phyloP scores from a whole-genome alignment of 768 basidiomycete genomes.

The Suillus subaureus region DNA sequence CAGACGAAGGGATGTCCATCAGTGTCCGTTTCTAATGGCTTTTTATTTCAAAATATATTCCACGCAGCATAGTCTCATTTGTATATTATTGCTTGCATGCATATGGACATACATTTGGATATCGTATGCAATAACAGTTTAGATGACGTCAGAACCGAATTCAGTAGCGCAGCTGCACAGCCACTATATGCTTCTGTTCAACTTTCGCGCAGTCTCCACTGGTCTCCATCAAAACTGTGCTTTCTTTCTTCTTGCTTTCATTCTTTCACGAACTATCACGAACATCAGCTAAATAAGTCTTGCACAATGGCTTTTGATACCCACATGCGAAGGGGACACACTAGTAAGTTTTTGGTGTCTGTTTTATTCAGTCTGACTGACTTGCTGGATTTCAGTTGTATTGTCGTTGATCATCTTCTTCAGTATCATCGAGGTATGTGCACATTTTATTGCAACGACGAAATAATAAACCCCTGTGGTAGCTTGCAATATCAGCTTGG shows the following conservation, averaged over 20 bases:
- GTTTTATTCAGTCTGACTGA: neutral
- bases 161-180: constrained; percentile 17
- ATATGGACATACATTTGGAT: constrained; percentile 11
- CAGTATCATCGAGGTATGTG: constrained; percentile 63
- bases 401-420: constrained; percentile 55
- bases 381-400: constrained; percentile 47
- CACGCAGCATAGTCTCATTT: constrained; percentile 15
- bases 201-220: constrained; percentile 16
- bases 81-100: constrained; percentile 22
- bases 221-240: constrained; percentile 3
- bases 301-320: constrained; percentile 39
- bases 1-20: constrained; percentile 40
- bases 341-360: constrained; percentile 41
- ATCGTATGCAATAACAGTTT: neutral
- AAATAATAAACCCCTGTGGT: neutral
- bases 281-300: constrained; percentile 18
- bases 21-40: constrained; percentile 27
- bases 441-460: neutral
- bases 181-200: constrained; percentile 26
- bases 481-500: constrained; percentile 78
- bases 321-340: constrained; percentile 54
- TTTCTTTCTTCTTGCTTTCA: constrained; percentile 14
- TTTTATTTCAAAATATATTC: neutral
- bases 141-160: constrained; percentile 19
- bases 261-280: constrained; percentile 28